Percentiles rank a stretch among this genome's conserved stretches.
Evolutionary conservation across 208 protist genomes (phyloP).

Genomic region (Acanthamoeba divionensis): DNA sequence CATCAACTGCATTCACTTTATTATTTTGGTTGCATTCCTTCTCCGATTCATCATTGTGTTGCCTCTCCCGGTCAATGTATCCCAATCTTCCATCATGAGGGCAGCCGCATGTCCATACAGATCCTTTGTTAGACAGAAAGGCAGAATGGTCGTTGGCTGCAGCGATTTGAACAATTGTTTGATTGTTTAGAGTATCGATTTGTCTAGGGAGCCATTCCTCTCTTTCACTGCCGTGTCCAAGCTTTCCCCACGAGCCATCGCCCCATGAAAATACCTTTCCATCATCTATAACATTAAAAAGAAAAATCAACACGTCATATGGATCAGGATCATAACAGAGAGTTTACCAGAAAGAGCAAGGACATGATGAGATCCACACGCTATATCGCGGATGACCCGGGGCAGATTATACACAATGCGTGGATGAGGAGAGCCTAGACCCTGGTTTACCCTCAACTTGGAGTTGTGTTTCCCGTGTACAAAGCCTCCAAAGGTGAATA

Average conservation of each 20-base stretch:
- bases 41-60: too few species aligned
- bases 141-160: not conserved
- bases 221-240: not conserved
- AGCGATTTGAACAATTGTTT: not conserved
- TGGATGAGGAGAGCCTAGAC: not conserved
- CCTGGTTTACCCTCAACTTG: not conserved
- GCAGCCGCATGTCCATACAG: conserved; percentile 20
- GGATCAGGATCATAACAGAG: too few species aligned
- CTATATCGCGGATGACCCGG: not conserved
- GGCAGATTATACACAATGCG: conserved; percentile 31
- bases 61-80: too few species aligned
- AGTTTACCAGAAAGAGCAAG: conserved; percentile 1
- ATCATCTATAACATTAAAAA: too few species aligned
- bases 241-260: conserved; percentile 25
- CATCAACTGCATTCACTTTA: not conserved
- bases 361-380: conserved; percentile 5
- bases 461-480: not conserved
- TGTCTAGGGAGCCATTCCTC: not conserved
- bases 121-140: not conserved
- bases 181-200: not conserved
- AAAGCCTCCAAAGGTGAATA: conserved; percentile 12
- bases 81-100: not conserved
- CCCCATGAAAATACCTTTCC: conserved; percentile 33
- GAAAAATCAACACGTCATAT: too few species aligned
- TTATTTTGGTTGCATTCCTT: not conserved